Evolutionary conservation across 257 asterid species (phyloP), one percentile per base, ranked within the genome.

Genomic region (Solanum clarkiae): DNA sequence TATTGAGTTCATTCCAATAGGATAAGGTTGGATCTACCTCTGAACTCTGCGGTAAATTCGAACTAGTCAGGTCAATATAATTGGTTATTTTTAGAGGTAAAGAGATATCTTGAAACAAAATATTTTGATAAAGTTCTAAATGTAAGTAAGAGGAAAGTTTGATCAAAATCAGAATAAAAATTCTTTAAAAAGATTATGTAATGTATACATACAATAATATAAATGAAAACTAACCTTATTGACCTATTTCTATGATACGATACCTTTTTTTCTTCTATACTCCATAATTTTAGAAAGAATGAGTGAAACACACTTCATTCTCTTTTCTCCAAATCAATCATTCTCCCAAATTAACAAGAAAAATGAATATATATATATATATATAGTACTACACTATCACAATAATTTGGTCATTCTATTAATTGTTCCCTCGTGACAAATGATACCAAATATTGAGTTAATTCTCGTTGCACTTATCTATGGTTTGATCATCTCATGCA

Each of bases 381-480:
- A 69, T 65, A 4, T 68, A 36, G 4, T 36, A 69, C 14, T 16
- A 32, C 36, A 32, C 36, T 49, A 75, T 5, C 22, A 49, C 24
- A 26, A 18, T 54, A 42, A 20, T 57, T 57, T 57, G n/a, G 65
- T 77, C 7, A 71, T 24, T 57, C 55, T 57, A 17, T 6, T 10
- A 6, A 11, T 60, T 44, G 20, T 14, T 81, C 13, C 47, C 83
- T 40, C 26, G n/a, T 22, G 44, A 17, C n/a, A 86, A 26, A 89
- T 89, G 91, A 24, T 86, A 55, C 89, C 86, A 16, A 86, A 80
- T 81, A 59, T 80, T 16, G 90, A 89, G 71, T 84, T 91, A 18
- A 62, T 91, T 84, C 83, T 90, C 29, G 40, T 90, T 18, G 51
- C 90, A 14, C 88, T 91, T 80, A 75, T 91, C 68, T 89, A 89